phyloP scores from a whole-genome alignment of 2,329 filamentous ascomycete species.

The Neopestalotiopsis clavispora region DNA sequence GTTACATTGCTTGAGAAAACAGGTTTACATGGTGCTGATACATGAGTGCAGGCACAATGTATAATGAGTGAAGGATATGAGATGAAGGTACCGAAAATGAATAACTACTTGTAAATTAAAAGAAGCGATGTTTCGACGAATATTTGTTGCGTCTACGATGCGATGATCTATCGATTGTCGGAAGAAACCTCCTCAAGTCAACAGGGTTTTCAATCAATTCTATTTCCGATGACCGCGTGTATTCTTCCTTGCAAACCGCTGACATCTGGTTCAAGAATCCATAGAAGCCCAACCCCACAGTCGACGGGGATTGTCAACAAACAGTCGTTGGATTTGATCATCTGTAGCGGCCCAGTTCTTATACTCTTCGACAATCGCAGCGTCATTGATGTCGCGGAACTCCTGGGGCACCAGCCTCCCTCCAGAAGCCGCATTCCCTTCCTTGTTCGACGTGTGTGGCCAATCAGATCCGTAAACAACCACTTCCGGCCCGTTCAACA shows the following conservation, averaged over 20 bases:
- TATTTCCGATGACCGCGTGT: no score
- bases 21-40: no score
- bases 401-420: background rate
- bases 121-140: no score
- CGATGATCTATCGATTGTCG: no score
- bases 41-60: no score
- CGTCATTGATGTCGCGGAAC: background rate
- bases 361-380: background rate
- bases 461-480: conserved; percentile 4
- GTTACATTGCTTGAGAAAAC: background rate
- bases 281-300: background rate
- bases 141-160: no score
- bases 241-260: background rate
- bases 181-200: no score
- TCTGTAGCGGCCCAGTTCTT: conserved; percentile 8
- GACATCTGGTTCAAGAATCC: background rate
- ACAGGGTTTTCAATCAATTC: no score
- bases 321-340: conserved; percentile 1
- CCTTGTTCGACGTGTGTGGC: background rate
- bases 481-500: conserved; percentile 1
- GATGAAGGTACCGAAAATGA: no score
- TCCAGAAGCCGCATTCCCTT: background rate
- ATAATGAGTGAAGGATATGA: no score
- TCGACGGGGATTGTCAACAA: conserved; percentile 7
- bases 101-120: no score